Evolutionary conservation across 2,329 filamentous ascomycete genomes (phyloP).

Genomic region (Cytospora piceicola): DNA sequence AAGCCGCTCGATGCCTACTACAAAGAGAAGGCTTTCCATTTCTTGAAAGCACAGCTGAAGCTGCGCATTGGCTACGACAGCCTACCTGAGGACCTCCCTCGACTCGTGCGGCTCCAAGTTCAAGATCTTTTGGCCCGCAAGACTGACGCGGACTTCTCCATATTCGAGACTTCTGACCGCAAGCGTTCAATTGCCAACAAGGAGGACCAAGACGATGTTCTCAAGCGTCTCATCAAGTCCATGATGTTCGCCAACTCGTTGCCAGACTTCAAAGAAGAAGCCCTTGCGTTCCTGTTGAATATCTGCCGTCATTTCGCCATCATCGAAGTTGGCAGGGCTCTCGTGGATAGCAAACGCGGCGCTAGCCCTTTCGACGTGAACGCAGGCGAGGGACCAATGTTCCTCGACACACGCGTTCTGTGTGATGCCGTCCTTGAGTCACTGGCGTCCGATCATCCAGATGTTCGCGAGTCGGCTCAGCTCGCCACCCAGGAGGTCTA

Average conservation of each 20-base stretch:
- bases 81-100: slow-evolving; percentile 85
- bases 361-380: slow-evolving; percentile 81
- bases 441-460: slow-evolving; percentile 79
- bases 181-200: slow-evolving; percentile 87
- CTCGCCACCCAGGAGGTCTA: slow-evolving; percentile 77
- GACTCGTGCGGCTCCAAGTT: slow-evolving; percentile 83
- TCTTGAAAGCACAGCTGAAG: slow-evolving; percentile 89
- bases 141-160: slow-evolving; percentile 69
- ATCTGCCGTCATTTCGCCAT: slow-evolving; percentile 89
- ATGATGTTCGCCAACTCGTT: slow-evolving; percentile 84
- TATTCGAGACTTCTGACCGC: slow-evolving; percentile 76
- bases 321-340: slow-evolving; percentile 83
- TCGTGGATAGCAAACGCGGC: slow-evolving; percentile 77
- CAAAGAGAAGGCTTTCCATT: slow-evolving; percentile 88
- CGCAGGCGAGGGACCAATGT: slow-evolving; percentile 83
- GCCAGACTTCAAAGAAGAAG: slow-evolving; percentile 76
- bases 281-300: slow-evolving; percentile 75
- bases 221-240: slow-evolving; percentile 88
- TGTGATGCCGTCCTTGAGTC: slow-evolving; percentile 90
- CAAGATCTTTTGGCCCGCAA: slow-evolving; percentile 80
- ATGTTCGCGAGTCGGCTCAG: slow-evolving; percentile 82
- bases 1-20: slow-evolving; percentile 80
- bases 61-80: slow-evolving; percentile 85
- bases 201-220: slow-evolving; percentile 75
- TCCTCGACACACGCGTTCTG: slow-evolving; percentile 83